phyloP scores from a whole-genome alignment of 139 green algal genomes.

The Coelastrella sp. region DNA sequence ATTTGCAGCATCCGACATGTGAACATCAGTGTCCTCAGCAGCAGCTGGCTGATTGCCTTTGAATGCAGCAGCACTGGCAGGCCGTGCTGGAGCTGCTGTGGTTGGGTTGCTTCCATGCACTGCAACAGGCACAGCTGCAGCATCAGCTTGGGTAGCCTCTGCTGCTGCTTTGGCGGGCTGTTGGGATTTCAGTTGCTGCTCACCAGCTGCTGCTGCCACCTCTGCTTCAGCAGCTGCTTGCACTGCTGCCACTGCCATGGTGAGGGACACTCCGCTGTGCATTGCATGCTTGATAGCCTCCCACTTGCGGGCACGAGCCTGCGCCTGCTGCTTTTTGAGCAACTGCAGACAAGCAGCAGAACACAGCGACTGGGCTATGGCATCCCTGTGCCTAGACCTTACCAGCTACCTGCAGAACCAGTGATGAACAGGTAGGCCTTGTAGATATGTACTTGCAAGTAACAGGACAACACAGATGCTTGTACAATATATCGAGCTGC shows the following conservation, averaged over 20 bases:
- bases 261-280: background rate
- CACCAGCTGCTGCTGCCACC: slow-evolving; percentile 9
- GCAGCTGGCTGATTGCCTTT: background rate
- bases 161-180: too few relatives aligned
- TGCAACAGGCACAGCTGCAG: slow-evolving; percentile 25
- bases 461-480: too few relatives aligned
- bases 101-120: background rate
- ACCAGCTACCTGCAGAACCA: too few relatives aligned
- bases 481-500: too few relatives aligned
- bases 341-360: background rate
- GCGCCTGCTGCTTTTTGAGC: slow-evolving; percentile 24
- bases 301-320: slow-evolving; percentile 25
- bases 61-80: background rate
- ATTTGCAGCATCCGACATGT: slow-evolving; percentile 27
- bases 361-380: background rate
- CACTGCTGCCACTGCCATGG: background rate
- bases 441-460: too few relatives aligned
- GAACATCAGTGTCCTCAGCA: background rate
- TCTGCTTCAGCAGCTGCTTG: slow-evolving; percentile 31
- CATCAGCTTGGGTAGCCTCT: background rate
- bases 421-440: too few relatives aligned
- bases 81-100: slow-evolving; percentile 25
- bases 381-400: too few relatives aligned
- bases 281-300: slow-evolving; percentile 30
- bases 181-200: too few relatives aligned